Evolutionary conservation across 169 alveolate genomes (phyloP), one percentile per base, ranked within the genome.

Genomic region (Plasmodium gallinaceum): DNA sequence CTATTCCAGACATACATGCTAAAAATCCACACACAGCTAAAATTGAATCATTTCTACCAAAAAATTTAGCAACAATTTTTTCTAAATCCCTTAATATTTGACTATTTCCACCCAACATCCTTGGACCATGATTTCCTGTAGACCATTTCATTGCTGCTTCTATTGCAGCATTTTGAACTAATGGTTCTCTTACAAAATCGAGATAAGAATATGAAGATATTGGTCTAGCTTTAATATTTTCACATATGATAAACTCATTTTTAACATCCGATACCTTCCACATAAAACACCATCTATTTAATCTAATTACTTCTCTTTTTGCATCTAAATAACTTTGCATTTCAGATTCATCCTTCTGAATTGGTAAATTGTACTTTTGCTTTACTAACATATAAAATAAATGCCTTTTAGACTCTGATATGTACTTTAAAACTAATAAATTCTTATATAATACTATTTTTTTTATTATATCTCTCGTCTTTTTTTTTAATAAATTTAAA

Each of bases 111-210:
- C 96, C 96, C 37, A 94, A 46, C 95, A 94, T 91, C 32, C 96
- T 90, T 5, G 96, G 95, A 0, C 96, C 96, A 88, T 94, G 96
- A 42, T 92, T 92, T 8, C 96, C 96, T 6, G 96, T 94, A 0
- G 95, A 74, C 93, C 93, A 94, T 62, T 85, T 58, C 39, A 73
- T 76, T 0, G 94, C 96, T 4, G 95, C 94, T 7, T 91, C 88
- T 5, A 94, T 89, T 22, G 96, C 96, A n/a, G 87, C 85, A 43
- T 93, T 76, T 73, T 94, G 96, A 64, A 94, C 96, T 10, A 52
- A 51, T 7, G 90, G 88, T 46, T 94, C 96, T 7, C 96, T 75
- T 32, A 94, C 46, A 69, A 94, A 94, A 64, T 94, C 94, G 42
- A 94, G 74, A 69, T 94, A 94, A 62, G 90, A 72, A 76, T 94